Evolutionary conservation across 805 yeast species (phyloP), one percentile per base, ranked within the genome.

Genomic region (Debaryomyces castellii): DNA sequence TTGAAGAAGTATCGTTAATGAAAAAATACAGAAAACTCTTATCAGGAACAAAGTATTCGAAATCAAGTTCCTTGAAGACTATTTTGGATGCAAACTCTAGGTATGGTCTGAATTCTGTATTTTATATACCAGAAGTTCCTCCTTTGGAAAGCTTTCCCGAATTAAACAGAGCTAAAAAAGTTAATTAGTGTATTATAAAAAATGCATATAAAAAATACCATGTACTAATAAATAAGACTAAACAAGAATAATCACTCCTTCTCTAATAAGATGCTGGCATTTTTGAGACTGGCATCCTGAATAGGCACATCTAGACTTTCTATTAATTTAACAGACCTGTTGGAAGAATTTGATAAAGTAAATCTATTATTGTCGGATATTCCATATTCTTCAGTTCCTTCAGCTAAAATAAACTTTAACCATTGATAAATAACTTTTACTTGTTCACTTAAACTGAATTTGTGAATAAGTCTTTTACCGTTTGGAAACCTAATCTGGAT

Each of bases 401-500:
- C 67, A 41, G 67, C 73, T 33, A 87, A 68, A 7, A 78, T 76
- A 32, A 68, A 69, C 63, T 92, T 92, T 21, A 86, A 78, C 59
- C 79, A 80, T 54, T 82, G 85, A 62, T 78, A 94, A 1, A 94
- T 62, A 1, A 60, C 63, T 3, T 70, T 47, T 0, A 94, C 89
- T 3, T 75, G 69, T 51, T 87, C 96, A 3, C 45, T 23, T 9
- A 77, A 57, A 7, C 67, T 65, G 60, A 92, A 85, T 40, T 79
- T 79, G 41, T 78, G 81, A 12, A 87, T 74, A 16, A 80, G 69
- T 49, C 89, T 78, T 49, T 81, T 78, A 4, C 97, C 97, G 57
- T 81, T 85, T 2, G 94, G 95, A 47, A 90, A 77, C 60, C 97
- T 78, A 12, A 91, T 81, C 64, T 89, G 97, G 21, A 94, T 78